A percentile compares a stretch with the other conserved stretches of the same genome.
Evolutionary conservation across 192 early-diverging fungal genomes (phyloP).

Genomic region (Backusella mclennaniae): DNA sequence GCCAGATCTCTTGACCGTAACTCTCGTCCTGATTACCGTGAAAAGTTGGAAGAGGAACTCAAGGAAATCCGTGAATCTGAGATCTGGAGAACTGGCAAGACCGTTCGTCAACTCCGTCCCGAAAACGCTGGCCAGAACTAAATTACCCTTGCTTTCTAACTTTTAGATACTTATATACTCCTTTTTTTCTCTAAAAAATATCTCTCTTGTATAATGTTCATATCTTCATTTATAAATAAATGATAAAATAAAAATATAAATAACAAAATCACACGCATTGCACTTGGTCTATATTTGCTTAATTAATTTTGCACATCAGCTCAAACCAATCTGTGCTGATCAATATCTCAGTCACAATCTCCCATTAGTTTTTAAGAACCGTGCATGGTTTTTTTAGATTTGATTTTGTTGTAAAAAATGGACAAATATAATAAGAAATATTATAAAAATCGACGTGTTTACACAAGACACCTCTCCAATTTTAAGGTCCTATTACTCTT

Average conservation of each 20-base stretch:
- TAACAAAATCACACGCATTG: background rate
- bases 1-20: slow-evolving; percentile 84
- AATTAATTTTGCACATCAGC: background rate
- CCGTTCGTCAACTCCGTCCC: slow-evolving; percentile 85
- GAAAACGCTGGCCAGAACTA: slow-evolving; percentile 63
- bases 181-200: slow-evolving; percentile 8
- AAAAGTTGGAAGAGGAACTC: slow-evolving; percentile 89
- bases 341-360: background rate
- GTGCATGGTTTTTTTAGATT: background rate
- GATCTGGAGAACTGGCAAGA: slow-evolving; percentile 91
- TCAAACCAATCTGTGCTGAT: background rate
- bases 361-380: background rate
- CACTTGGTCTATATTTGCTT: background rate
- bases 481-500: background rate
- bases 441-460: background rate
- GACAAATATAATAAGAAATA: slow-evolving; percentile 2
- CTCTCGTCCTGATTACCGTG: slow-evolving; percentile 88
- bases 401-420: background rate
- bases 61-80: slow-evolving; percentile 84
- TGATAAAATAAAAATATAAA: slow-evolving; percentile 4
- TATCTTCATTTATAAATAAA: background rate
- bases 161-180: background rate
- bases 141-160: background rate
- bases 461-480: background rate
- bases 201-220: slow-evolving; percentile 3